Evolutionary conservation across 2,329 filamentous ascomycete species (phyloP).

Genomic region (Penicillium concentricum): DNA sequence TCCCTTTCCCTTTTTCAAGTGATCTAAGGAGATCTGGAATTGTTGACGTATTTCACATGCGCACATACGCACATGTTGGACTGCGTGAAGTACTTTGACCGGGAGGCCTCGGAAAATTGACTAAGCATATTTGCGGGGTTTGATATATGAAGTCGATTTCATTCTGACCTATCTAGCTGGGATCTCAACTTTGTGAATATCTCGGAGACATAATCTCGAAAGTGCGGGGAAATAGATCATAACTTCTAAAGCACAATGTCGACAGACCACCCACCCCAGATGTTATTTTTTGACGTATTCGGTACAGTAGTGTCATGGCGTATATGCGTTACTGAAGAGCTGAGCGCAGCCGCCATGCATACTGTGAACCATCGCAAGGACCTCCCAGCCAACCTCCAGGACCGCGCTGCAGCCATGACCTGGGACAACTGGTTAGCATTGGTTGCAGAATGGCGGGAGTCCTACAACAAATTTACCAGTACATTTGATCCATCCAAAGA

Average conservation of each 20-base stretch:
- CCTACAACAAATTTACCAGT: constrained; percentile 63
- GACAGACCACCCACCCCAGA: constrained; percentile 19
- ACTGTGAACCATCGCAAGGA: constrained; percentile 50
- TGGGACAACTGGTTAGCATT: constrained; percentile 62
- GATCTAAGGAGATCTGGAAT: too few species aligned
- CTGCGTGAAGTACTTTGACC: too few species aligned
- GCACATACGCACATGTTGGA: too few species aligned
- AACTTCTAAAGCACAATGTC: constrained; percentile 19
- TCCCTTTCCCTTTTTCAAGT: too few species aligned
- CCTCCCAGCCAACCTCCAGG: constrained; percentile 49
- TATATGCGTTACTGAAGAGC: constrained; percentile 59
- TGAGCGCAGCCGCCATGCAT: constrained; percentile 52
- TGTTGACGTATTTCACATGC: too few species aligned
- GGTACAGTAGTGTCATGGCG: constrained; percentile 77
- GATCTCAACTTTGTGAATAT: neutral
- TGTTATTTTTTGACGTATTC: constrained; percentile 38
- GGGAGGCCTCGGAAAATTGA: neutral
- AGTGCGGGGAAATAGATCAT: neutral
- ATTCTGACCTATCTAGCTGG: neutral
- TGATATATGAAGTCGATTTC: neutral
- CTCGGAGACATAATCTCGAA: neutral
- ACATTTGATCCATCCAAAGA: constrained; percentile 36
- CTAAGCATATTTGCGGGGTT: neutral
- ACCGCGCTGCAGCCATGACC: constrained; percentile 53
- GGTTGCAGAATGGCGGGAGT: constrained; percentile 67